Percentiles rank a stretch among this genome's conserved stretches.
phyloP scores from a whole-genome alignment of 2,329 filamentous ascomycete genomes.

The Fusarium kyushuense region DNA sequence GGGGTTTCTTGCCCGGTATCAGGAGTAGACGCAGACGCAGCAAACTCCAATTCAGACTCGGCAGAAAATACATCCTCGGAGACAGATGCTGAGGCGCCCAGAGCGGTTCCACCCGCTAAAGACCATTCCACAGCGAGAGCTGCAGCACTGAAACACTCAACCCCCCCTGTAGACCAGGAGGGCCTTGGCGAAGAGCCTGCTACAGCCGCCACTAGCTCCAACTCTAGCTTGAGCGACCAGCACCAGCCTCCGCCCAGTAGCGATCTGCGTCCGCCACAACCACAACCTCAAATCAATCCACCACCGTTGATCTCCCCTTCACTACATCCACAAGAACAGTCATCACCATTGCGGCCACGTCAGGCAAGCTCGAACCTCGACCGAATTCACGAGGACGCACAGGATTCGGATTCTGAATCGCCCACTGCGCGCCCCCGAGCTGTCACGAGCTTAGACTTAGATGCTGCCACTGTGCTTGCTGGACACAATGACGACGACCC shows the following conservation, averaged over 20 bases:
- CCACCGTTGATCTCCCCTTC: slow-evolving; percentile 39
- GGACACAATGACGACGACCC: slow-evolving; percentile 46
- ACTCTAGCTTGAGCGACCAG: slow-evolving; percentile 9
- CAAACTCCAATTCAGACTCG: slow-evolving; percentile 25
- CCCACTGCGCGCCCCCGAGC: slow-evolving; percentile 30
- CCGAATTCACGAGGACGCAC: slow-evolving; percentile 45
- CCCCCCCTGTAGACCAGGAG: slow-evolving; percentile 40
- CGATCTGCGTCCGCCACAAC: slow-evolving; percentile 44
- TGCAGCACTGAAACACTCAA: slow-evolving; percentile 40
- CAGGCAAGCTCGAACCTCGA: slow-evolving; percentile 45
- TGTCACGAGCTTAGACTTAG: slow-evolving; percentile 38
- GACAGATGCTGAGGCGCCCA: slow-evolving; percentile 21
- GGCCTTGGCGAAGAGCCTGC: slow-evolving; percentile 41
- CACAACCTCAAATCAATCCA: slow-evolving; percentile 35
- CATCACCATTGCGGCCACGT: slow-evolving; percentile 39
- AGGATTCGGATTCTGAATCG: slow-evolving; percentile 24
- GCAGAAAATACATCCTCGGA: slow-evolving; percentile 30
- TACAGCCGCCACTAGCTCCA: slow-evolving; percentile 43
- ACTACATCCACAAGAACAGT: slow-evolving; percentile 33
- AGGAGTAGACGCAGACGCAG: slow-evolving; percentile 21
- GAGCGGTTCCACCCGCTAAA: slow-evolving; percentile 41
- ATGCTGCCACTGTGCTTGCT: slow-evolving; percentile 36
- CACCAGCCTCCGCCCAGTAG: slow-evolving; percentile 38
- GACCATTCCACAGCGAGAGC: slow-evolving; percentile 30
- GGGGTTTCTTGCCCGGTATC: slow-evolving; percentile 21